Base-by-base conservation (phyloP, 345 rosid genomes). In the Salix koriyanagi region DNA sequence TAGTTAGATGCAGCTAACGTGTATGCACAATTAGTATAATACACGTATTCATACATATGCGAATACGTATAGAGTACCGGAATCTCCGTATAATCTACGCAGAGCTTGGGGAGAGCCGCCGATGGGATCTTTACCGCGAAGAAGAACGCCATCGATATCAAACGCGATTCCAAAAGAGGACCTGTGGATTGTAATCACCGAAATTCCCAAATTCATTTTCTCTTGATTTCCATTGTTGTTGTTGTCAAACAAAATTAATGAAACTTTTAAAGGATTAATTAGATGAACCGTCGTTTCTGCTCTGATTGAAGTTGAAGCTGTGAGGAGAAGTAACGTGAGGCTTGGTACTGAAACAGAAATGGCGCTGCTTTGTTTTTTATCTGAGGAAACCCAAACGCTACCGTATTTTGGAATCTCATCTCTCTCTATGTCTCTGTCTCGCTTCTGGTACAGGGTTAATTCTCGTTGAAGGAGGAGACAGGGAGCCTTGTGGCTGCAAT, bases 121-220 rank as follows among this genome's bases (percentile, higher is more conserved):
- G 54, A 86, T 66, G 48, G 87, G 87, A 65, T 68, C 77, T 25
- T 78, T 67, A 41, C 87, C 87, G 15, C 81, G 83, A 69, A 88
- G 87, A 65, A 88, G 80, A 56, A 88, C 90, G 41, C 90, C 89
- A 23, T 88, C 87, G 21, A 88, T 77, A 58, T 86, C 90, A 62
- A 88, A 86, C 14, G 89, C 87, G 13, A 88, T 82, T 77, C 89
- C 87, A 34, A 86, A 86, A 60, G 85, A 79, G n/a, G 74, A 58
- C 83, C 89, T 86, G 66, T 65, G 21, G 65, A 42, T 36, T 21
- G 44, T 37, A 72, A 77, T 28, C 41, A 72, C 70, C 30, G 23
- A 65, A 74, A 6, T 1, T 44, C 44, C 48, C 64, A 41, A 73
- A 4, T 25, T 54, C 12, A 71, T 0, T 34, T 50, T 26, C 64